Evolutionary conservation across 768 basidiomycete species (phyloP), one percentile per base, ranked within the genome.

Genomic region (Postia placenta): DNA sequence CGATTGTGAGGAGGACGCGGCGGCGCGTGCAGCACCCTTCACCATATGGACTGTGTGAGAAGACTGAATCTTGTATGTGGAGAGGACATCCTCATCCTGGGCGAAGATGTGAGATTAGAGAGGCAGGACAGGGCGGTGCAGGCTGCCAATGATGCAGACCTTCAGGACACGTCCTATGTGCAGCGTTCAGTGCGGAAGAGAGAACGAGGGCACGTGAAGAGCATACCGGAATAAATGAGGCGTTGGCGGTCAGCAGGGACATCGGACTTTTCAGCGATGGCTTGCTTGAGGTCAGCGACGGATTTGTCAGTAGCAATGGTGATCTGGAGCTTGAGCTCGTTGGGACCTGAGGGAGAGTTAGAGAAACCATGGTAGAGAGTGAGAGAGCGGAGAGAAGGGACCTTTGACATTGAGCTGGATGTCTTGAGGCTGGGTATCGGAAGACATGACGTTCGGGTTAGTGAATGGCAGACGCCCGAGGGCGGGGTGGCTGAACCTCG

Each of bases 21-120:
- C 51, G 1, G 62, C 42, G 6, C 84, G 77, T 1, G 83, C 74
- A 9, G 79, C 82, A 20, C 90, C 88, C 64, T 94, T 95, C 59
- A 93, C 93, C 88, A 92, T 92, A 64, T 92, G 92, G 36, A 94
- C 81, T 0, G 92, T 93, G 63, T 96, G 89, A 2, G 79, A 75
- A 0, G 85, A 79, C 60, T 90, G 87, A 50, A 96, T 92, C 74
- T 96, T 95, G 78, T 96, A 96, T 6, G 74, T 73, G 1, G 86
- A 81, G 9, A 96, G 72, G 11, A 65, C 60, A 59, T 97, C 92
- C 43, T 95, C 92, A 56, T 92, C 90, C 84, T 92, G 59, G 35
- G 28, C 25, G 52, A 40, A 37, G 39, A 23, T 38, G 6, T 35
- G 40, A 25, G 26, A 25, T 40, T 37, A n/a, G 27, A 36, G 30